Conservation (phyloP, 2,329 filamentous ascomycete genomes). For the Aaosphaeria arxii region DNA sequence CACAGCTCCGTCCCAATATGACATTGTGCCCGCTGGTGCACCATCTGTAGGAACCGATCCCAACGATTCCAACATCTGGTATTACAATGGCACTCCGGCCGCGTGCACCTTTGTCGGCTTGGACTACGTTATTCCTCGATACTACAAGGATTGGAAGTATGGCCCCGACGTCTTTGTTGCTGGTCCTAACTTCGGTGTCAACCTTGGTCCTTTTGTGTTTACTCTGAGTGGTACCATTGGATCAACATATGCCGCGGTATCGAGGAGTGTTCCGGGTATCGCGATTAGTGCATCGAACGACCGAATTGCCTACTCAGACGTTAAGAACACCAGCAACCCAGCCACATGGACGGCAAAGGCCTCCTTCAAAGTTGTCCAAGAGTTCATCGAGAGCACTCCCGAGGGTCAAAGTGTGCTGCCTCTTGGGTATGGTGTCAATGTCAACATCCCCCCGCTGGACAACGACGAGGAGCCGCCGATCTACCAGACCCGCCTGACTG, state of each 20-base stretch:
- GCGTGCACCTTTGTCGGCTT: conserved; percentile 56
- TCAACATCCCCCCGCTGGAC: conserved; percentile 49
- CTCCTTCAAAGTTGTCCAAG: conserved; percentile 43
- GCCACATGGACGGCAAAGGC: conserved; percentile 46
- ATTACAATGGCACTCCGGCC: conserved; percentile 59
- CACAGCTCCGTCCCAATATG: conserved; percentile 42
- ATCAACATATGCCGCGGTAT: conserved; percentile 50
- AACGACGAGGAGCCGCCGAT: conserved; percentile 43
- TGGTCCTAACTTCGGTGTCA: conserved; percentile 56
- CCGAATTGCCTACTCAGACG: conserved; percentile 43
- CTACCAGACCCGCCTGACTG: conserved; percentile 49
- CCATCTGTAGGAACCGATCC: conserved; percentile 53
- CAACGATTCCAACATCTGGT: conserved; percentile 55
- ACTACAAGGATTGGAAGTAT: conserved; percentile 41
- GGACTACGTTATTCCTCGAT: conserved; percentile 53
- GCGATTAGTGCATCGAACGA: conserved; percentile 46
- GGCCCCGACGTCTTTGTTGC: conserved; percentile 54
- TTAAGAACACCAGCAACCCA: conserved; percentile 42
- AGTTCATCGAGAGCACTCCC: conserved; percentile 41
- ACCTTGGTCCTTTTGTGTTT: conserved; percentile 49
- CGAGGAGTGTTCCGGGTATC: conserved; percentile 51
- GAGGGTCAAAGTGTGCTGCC: conserved; percentile 39
- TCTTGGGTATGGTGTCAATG: conserved; percentile 50
- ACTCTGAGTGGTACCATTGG: conserved; percentile 33
- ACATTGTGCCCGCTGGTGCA: conserved; percentile 46